Evolutionary conservation across 1,284 basidiomycete genomes (phyloP).

Genomic region (Cryptococcus depauperatus): DNA sequence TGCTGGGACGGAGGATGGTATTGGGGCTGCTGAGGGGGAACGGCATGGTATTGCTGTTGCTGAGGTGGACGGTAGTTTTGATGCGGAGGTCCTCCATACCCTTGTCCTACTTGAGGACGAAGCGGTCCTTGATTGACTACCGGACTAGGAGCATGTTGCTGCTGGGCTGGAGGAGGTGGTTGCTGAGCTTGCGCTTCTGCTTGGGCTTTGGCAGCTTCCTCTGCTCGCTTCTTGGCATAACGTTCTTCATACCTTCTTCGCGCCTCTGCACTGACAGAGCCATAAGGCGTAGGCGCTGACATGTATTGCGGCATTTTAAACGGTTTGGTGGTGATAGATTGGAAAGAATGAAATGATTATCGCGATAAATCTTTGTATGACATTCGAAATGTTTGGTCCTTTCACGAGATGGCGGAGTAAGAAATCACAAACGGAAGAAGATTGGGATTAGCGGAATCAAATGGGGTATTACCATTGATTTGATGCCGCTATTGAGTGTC

Average conservation of each 20-base stretch:
- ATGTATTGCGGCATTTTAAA: constrained; percentile 14
- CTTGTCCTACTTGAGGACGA: constrained; percentile 8
- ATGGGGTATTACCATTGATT: too few relatives aligned
- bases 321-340: too few relatives aligned
- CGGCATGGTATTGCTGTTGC: constrained; percentile 10
- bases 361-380: too few relatives aligned
- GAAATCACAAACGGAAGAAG: too few relatives aligned
- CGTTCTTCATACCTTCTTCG: constrained; percentile 41
- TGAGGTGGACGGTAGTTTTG: constrained; percentile 7
- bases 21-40: constrained; percentile 6
- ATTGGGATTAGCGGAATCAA: too few relatives aligned
- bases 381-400: too few relatives aligned
- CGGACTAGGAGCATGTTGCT: constrained; percentile 1
- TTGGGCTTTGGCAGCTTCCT: constrained; percentile 27
- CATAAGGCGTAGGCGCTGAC: constrained; percentile 34
- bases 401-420: too few relatives aligned
- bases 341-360: too few relatives aligned
- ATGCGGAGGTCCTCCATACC: constrained; percentile 1
- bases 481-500: too few relatives aligned
- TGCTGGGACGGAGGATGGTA: constrained; percentile 4
- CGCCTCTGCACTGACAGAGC: constrained; percentile 38
- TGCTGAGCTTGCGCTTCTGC: constrained; percentile 6
- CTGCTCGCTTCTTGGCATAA: constrained; percentile 35
- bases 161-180: constrained; percentile 1
- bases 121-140: constrained; percentile 5